These are phyloP conservation scores for Blastomyces silverae DNA, from an alignment of 2,329 filamentous ascomycete genomes.

Conservation along the genomic window DNA sequence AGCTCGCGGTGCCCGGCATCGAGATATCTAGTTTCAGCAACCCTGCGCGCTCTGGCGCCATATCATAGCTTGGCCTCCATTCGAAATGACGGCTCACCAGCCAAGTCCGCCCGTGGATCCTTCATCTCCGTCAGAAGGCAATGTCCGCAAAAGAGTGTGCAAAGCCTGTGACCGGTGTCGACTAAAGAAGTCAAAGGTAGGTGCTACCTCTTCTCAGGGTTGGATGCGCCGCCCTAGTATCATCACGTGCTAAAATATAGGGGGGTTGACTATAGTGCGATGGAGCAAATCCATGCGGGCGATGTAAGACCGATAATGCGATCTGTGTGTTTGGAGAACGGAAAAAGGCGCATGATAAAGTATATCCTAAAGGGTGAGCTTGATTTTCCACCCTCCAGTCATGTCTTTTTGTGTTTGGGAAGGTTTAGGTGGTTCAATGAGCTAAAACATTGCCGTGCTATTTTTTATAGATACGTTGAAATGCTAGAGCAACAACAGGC, in stretches of 20 bases:
- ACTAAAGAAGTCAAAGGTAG: constrained; percentile 60
- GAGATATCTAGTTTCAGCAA: constrained; percentile 5
- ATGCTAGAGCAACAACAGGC: constrained; percentile 61
- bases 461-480: constrained; percentile 52
- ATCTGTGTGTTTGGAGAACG: constrained; percentile 60
- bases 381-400: constrained; percentile 12
- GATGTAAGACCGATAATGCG: constrained; percentile 58
- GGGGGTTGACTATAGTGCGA: constrained; percentile 47
- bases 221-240: background rate
- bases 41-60: background rate
- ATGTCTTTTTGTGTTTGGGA: constrained; percentile 6
- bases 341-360: constrained; percentile 60
- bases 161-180: constrained; percentile 62
- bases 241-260: constrained; percentile 18
- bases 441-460: background rate
- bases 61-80: background rate
- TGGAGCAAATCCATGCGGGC: constrained; percentile 54
- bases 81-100: constrained; percentile 36
- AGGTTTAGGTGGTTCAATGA: constrained; percentile 5
- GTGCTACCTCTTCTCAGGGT: constrained; percentile 18
- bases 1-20: background rate
- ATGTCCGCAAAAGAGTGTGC: constrained; percentile 53
- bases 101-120: constrained; percentile 34
- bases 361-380: constrained; percentile 60
- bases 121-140: constrained; percentile 40